Evolutionary conservation across 1,139 yeast species (phyloP).

Genomic region (Zygosaccharomyces sapae): DNA sequence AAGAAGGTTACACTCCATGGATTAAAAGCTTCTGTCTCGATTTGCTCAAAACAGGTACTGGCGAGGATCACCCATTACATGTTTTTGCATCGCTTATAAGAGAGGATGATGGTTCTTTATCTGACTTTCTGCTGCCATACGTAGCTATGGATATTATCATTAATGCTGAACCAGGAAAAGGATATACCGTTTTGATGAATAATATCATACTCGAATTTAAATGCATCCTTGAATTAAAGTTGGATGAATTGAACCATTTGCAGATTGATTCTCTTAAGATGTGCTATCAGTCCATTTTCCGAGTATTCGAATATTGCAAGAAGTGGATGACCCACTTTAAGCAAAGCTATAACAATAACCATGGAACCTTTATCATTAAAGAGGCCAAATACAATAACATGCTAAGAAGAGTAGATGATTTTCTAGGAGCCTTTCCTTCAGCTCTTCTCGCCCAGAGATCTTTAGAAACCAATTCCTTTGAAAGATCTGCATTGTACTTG

Average conservation of each 20-base stretch:
- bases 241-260: conserved; percentile 47
- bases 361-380: conserved; percentile 30
- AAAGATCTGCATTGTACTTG: conserved; percentile 78
- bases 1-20: conserved; percentile 58
- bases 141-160: conserved; percentile 65
- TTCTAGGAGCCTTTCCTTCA: conserved; percentile 57
- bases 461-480: conserved; percentile 78
- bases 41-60: conserved; percentile 46
- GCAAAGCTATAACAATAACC: conserved; percentile 23
- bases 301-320: conserved; percentile 75
- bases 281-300: conserved; percentile 70
- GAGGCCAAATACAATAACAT: conserved; percentile 23
- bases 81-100: conserved; percentile 65
- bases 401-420: conserved; percentile 39
- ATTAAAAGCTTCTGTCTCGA: conserved; percentile 63
- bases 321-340: conserved; percentile 58
- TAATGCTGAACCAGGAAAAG: conserved; percentile 37
- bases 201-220: conserved; percentile 56
- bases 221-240: conserved; percentile 49
- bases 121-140: conserved; percentile 73
- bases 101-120: conserved; percentile 65
- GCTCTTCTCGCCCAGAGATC: conserved; percentile 73
- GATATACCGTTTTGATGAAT: conserved; percentile 42
- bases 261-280: conserved; percentile 55
- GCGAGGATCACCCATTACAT: conserved; percentile 52